Evolutionary conservation across 345 rosid genomes (phyloP).

Genomic region (Lepidium didymum): DNA sequence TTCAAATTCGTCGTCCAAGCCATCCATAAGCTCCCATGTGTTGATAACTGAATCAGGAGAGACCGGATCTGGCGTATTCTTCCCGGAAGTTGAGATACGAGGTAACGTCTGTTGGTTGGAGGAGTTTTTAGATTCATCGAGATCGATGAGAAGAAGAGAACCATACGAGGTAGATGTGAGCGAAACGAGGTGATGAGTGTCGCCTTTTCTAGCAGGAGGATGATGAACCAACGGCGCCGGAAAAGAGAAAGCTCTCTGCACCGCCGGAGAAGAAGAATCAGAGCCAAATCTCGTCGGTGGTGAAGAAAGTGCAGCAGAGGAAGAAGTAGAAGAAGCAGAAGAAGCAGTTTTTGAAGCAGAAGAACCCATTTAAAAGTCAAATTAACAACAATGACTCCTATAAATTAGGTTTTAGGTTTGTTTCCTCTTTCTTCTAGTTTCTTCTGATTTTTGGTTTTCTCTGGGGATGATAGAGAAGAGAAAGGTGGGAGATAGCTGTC

Average conservation of each 20-base stretch:
- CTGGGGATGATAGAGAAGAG: conserved; percentile 9
- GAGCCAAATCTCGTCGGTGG: conserved; percentile 20
- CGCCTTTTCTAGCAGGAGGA: conserved; percentile 80
- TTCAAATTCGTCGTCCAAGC: conserved; percentile 60
- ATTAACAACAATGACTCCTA: background rate
- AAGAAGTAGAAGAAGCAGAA: conserved; percentile 21
- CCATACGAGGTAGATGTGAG: conserved; percentile 84
- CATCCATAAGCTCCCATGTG: conserved; percentile 98
- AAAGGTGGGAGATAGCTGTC: conserved; percentile 54
- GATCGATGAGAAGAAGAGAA: conserved; percentile 54
- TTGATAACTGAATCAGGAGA: conserved; percentile 86
- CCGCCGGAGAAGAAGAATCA: conserved; percentile 21
- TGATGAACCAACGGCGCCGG: conserved; percentile 76
- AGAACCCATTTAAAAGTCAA: conserved; percentile 59
- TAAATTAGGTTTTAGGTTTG: background rate
- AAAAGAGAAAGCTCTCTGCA: conserved; percentile 51
- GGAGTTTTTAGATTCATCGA: conserved; percentile 8
- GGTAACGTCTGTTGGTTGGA: conserved; percentile 21
- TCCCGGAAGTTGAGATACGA: conserved; percentile 21
- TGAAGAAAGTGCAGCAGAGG: conserved; percentile 26
- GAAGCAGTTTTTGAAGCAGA: conserved; percentile 47
- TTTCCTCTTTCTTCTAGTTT: background rate
- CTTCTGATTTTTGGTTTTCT: background rate
- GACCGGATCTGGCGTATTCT: conserved; percentile 14
- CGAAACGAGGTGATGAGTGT: conserved; percentile 80